Conservation (phyloP, 2,329 filamentous ascomycete species). For the Verticillium klebahnii region DNA sequence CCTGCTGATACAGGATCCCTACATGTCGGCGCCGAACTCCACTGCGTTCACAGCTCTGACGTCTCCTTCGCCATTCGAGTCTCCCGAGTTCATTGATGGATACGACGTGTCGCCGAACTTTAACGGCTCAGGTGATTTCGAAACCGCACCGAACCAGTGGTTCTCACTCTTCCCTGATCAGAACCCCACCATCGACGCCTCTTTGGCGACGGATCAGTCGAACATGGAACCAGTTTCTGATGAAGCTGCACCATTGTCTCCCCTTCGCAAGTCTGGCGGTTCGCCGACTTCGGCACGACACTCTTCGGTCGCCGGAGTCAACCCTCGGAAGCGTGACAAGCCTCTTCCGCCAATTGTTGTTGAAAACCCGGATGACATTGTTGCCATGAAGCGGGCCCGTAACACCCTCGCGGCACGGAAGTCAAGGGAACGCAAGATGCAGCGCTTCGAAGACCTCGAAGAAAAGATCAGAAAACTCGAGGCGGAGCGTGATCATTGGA, state of each 20-base stretch:
- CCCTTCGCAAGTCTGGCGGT: slow-evolving; percentile 41
- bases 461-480: slow-evolving; percentile 65
- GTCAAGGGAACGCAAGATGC: slow-evolving; percentile 81
- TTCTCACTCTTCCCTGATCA: slow-evolving; percentile 67
- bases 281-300: slow-evolving; percentile 51
- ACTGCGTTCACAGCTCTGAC: slow-evolving; percentile 78
- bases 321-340: slow-evolving; percentile 72
- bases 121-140: slow-evolving; percentile 53
- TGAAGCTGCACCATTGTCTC: slow-evolving; percentile 29
- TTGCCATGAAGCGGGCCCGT: slow-evolving; percentile 88
- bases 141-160: slow-evolving; percentile 54
- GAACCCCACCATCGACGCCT: slow-evolving; percentile 18
- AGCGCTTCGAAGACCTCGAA: slow-evolving; percentile 71
- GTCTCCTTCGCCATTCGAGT: slow-evolving; percentile 76
- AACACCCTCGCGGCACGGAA: slow-evolving; percentile 94
- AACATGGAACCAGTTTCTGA: background rate
- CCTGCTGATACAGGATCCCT: slow-evolving; percentile 64
- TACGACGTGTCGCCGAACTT: slow-evolving; percentile 79
- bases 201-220: slow-evolving; percentile 45
- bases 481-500: slow-evolving; percentile 63
- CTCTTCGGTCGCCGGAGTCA: slow-evolving; percentile 66
- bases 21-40: slow-evolving; percentile 75
- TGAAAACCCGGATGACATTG: slow-evolving; percentile 65
- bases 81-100: slow-evolving; percentile 65
- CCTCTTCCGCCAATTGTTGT: slow-evolving; percentile 74